Base-by-base conservation (phyloP, 1,139 yeast genomes). In the Nadsonia starkeyi-henricii region DNA sequence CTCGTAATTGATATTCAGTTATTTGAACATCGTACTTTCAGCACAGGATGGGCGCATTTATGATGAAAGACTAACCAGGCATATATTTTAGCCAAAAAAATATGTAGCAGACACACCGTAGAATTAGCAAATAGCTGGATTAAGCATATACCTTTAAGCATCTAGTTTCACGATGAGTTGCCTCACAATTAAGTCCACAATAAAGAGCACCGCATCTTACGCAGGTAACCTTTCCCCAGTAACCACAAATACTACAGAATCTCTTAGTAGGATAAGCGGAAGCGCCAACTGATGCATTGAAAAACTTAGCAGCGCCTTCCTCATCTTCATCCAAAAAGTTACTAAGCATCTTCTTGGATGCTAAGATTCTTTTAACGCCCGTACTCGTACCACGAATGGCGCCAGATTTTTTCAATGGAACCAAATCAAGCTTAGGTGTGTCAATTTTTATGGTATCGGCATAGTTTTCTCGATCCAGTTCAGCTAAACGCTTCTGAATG, bases 311-410 rank as follows among this genome's bases (percentile, higher is more conserved):
- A 2, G 66, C 60, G 8, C 64, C 60, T 9, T 53, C 50, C 1
- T 64, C 65, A 48, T 70, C 73, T 50, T 70, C 74, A 50, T 70
- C 74, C 41, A 67, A 58, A 48, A 66, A 64, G 48, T 70, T 70
- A 5, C 60, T 58, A 20, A 70, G 54, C 1, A 70, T 62, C 52
- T 69, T 69, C 43, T 62, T 62, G 1, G 72, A 67, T 12, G 63
- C 66, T 26, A 70, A 56, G 15, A 70, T 64, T 45, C 68, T 61
- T 9, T 60, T 63, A 36, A 58, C 61, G 0, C 66, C 62, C 43
- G 56, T 51, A 8, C 67, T 67, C 5, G 55, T 53, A 20, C 55
- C 51, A 36, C 45, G 50, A 39, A 48, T 54, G 2, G 47, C 45
- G 18, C 46, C 45, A 8, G 46, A 39, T 44, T 48, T 47, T 36